phyloP scores from a whole-genome alignment of 371 early-diverging fungal species.

The Phascolomyces articulosus region DNA sequence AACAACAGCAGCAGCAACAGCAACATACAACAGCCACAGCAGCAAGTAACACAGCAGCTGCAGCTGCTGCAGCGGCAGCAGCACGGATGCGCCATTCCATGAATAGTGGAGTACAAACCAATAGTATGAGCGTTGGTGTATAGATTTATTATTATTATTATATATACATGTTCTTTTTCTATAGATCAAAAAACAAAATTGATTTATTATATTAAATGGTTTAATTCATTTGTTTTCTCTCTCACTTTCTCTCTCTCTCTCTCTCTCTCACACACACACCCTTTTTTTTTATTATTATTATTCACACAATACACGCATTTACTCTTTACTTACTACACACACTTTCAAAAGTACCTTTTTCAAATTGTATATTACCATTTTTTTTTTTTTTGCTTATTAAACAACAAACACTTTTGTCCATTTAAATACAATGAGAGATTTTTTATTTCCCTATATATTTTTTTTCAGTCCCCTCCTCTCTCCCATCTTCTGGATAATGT shows the following conservation, averaged over 20 bases:
- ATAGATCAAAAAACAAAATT: not conserved
- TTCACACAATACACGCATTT: too few relatives aligned
- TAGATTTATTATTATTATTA: slow-evolving; percentile 6
- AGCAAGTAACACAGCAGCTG: not conserved
- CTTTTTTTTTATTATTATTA: too few relatives aligned
- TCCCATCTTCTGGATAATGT: too few relatives aligned
- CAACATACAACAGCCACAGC: not conserved
- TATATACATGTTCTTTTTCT: too few relatives aligned
- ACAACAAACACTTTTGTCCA: not conserved
- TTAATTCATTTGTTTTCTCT: not conserved
- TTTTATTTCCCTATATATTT: too few relatives aligned
- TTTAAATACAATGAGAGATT: too few relatives aligned
- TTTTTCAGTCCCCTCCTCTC: too few relatives aligned
- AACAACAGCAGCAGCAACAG: not conserved
- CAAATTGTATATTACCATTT: slow-evolving; percentile 1
- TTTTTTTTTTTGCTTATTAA: not conserved
- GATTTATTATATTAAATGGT: too few relatives aligned
- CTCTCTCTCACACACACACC: not conserved
- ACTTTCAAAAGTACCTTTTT: not conserved
- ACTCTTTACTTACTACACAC: not conserved
- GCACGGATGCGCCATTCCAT: slow-evolving; percentile 5
- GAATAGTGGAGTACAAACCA: slow-evolving; percentile 5
- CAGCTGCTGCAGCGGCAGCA: slow-evolving; percentile 1
- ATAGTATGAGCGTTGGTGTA: slow-evolving; percentile 28
- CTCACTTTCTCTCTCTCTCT: not conserved